Evolutionary conservation across 2,329 filamentous ascomycete species (phyloP).

Genomic region (Trichoderma sp.): DNA sequence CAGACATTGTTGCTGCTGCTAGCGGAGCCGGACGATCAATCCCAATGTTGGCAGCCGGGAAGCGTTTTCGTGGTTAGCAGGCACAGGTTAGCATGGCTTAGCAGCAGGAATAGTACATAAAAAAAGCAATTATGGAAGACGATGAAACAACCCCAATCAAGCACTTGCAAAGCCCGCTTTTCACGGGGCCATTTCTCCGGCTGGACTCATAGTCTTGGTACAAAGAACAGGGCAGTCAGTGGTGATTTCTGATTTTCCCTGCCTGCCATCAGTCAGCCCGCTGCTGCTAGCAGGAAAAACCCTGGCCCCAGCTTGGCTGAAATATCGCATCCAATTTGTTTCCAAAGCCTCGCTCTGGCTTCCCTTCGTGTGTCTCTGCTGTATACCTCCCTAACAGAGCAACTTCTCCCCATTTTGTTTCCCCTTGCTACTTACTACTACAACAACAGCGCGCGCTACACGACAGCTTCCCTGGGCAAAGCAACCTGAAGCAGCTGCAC

Average conservation of each 20-base stretch:
- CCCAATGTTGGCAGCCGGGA: background rate
- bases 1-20: conserved; percentile 5
- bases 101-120: background rate
- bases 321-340: background rate
- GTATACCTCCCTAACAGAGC: no score
- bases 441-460: background rate
- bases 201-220: background rate
- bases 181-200: conserved; percentile 28
- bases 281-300: background rate
- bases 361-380: background rate
- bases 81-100: background rate
- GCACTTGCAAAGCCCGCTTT: conserved; percentile 26
- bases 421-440: background rate
- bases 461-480: background rate
- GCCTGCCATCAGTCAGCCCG: background rate
- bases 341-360: background rate
- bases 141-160: conserved; percentile 20
- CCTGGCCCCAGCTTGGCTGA: background rate
- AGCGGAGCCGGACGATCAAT: background rate
- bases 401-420: background rate
- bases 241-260: background rate
- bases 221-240: background rate
- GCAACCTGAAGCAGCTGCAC: background rate
- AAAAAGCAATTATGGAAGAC: background rate
- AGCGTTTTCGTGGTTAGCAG: background rate